Conservation (phyloP, 257 asterid genomes). For the Lavandula angustifolia region DNA sequence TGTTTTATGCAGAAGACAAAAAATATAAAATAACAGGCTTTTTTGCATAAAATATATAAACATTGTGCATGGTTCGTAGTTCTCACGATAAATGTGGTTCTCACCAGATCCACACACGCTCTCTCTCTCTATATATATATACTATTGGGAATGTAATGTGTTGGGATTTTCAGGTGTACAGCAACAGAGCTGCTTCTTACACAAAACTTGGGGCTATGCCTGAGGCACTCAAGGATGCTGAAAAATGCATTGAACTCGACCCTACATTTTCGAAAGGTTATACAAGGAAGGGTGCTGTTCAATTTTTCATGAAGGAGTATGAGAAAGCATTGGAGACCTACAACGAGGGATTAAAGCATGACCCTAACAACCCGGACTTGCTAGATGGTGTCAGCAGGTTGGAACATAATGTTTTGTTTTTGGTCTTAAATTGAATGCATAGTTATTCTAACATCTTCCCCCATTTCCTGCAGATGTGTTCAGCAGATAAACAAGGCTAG, state of each 20-base stretch:
- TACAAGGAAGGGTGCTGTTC: slow-evolving; percentile 84
- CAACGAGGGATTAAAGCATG: slow-evolving; percentile 85
- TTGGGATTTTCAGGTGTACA: slow-evolving; percentile 61
- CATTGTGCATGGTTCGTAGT: too few relatives aligned
- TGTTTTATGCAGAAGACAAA: too few relatives aligned
- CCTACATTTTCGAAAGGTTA: slow-evolving; percentile 84
- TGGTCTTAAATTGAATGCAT: background rate
- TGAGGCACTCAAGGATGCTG: slow-evolving; percentile 92
- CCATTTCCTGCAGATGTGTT: slow-evolving; percentile 58
- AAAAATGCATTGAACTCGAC: slow-evolving; percentile 88
- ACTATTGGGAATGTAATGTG: background rate
- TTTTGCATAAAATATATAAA: too few relatives aligned
- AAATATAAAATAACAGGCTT: too few relatives aligned
- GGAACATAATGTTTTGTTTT: background rate
- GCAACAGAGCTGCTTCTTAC: slow-evolving; percentile 93
- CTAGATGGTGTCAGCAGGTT: slow-evolving; percentile 85
- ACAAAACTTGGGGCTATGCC: slow-evolving; percentile 92
- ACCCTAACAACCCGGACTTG: slow-evolving; percentile 75
- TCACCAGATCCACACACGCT: too few relatives aligned
- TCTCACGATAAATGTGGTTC: too few relatives aligned
- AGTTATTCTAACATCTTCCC: background rate
- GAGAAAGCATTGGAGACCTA: slow-evolving; percentile 90
- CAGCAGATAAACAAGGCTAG: slow-evolving; percentile 82
- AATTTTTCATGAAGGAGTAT: slow-evolving; percentile 87
- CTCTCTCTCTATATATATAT: background rate